Conservation (phyloP, 305 asterid species). For the Solanum hybrid region DNA sequence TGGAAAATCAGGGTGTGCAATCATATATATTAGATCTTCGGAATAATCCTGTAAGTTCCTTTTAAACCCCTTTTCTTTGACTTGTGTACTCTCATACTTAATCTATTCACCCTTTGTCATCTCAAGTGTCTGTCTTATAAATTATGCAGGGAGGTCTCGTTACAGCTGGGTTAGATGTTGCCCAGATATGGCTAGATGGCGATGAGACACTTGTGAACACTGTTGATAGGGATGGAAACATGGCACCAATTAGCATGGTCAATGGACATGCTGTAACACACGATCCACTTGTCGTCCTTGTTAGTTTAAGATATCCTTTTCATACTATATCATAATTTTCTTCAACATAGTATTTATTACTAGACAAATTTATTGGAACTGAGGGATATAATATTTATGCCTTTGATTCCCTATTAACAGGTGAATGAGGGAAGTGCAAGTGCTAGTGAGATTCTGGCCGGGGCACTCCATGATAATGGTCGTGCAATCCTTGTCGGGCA, state of each 20-base stretch:
- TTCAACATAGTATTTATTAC: background rate
- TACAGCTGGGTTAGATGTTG: slow-evolving; percentile 84
- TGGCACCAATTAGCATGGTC: slow-evolving; percentile 71
- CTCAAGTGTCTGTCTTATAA: background rate
- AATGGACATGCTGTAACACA: slow-evolving; percentile 79
- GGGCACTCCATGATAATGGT: slow-evolving; percentile 93
- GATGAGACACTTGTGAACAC: slow-evolving; percentile 85
- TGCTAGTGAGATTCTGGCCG: slow-evolving; percentile 93
- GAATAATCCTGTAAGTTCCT: slow-evolving; percentile 66
- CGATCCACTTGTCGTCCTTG: slow-evolving; percentile 90
- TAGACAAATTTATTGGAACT: background rate
- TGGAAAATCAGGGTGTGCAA: slow-evolving; percentile 85
- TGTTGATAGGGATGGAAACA: slow-evolving; percentile 66
- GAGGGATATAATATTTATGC: background rate
- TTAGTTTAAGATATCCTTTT: slow-evolving; percentile 22
- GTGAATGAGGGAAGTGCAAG: slow-evolving; percentile 96
- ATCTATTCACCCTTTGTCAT: background rate
- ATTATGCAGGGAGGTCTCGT: slow-evolving; percentile 79
- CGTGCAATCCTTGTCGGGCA: slow-evolving; percentile 82
- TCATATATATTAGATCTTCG: slow-evolving; percentile 84
- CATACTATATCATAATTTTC: background rate
- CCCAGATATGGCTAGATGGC: slow-evolving; percentile 91
- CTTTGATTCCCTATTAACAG: slow-evolving; percentile 18
- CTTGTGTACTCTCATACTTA: background rate
- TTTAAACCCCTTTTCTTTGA: background rate